Evolutionary conservation across 768 basidiomycete genomes (phyloP).

Genomic region (Tephrocybe sp.): DNA sequence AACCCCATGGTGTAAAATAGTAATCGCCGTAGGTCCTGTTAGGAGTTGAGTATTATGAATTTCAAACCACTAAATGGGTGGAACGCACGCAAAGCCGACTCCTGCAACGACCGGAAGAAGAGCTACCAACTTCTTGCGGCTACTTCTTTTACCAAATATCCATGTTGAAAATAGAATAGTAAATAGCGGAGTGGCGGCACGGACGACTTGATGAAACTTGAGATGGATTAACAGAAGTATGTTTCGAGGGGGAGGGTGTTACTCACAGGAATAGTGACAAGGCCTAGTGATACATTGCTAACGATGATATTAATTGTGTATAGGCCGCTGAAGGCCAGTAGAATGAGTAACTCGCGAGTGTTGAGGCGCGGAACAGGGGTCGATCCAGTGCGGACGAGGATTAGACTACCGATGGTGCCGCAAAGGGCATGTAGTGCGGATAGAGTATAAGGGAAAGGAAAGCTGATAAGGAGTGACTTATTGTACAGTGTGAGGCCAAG

Average conservation of each 20-base stretch:
- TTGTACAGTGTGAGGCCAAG: slow-evolving; percentile 93
- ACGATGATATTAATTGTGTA: slow-evolving; percentile 95
- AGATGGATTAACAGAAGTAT: not conserved
- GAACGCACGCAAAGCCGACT: slow-evolving; percentile 84
- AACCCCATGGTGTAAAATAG: slow-evolving; percentile 83
- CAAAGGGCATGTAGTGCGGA: slow-evolving; percentile 91
- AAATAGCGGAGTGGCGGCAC: slow-evolving; percentile 91
- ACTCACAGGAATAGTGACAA: slow-evolving; percentile 89
- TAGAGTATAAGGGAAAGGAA: slow-evolving; percentile 95
- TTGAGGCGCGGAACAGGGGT: slow-evolving; percentile 34
- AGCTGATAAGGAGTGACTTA: slow-evolving; percentile 87
- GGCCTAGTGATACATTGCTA: slow-evolving; percentile 85
- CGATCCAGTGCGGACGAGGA: slow-evolving; percentile 46
- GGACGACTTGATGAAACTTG: slow-evolving; percentile 96
- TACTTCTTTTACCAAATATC: slow-evolving; percentile 65
- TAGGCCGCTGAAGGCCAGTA: slow-evolving; percentile 82
- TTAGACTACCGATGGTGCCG: slow-evolving; percentile 77
- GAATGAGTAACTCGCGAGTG: slow-evolving; percentile 54
- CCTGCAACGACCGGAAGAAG: slow-evolving; percentile 86
- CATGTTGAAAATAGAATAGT: slow-evolving; percentile 76
- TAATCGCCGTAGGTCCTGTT: slow-evolving; percentile 93
- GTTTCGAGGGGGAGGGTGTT: not conserved
- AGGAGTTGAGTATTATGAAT: not conserved
- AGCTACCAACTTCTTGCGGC: slow-evolving; percentile 62
- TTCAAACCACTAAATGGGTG: not conserved